These are phyloP conservation scores for Neocucurbitaria cava DNA, from an alignment of 2,329 filamentous ascomycete species.

Conservation along the genomic window DNA sequence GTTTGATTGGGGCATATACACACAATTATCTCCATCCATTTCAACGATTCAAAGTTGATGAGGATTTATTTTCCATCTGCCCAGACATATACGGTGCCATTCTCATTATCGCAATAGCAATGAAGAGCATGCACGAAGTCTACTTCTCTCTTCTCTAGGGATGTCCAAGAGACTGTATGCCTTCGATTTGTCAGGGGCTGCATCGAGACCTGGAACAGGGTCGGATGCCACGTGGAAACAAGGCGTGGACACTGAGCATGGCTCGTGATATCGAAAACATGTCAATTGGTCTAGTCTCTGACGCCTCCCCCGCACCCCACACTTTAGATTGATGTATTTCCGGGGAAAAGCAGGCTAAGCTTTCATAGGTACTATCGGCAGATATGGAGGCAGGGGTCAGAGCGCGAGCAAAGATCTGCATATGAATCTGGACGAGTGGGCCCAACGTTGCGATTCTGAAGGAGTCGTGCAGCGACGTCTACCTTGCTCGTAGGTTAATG, in stretches of 20 bases:
- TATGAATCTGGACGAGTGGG: constrained; percentile 2
- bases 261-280: neutral
- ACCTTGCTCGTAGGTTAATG: neutral
- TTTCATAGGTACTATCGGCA: constrained; percentile 27
- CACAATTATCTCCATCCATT: neutral
- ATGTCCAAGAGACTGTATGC: neutral
- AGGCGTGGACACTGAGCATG: neutral
- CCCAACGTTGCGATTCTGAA: neutral
- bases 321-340: constrained; percentile 16
- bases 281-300: neutral
- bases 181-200: neutral
- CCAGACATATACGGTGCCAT: neutral
- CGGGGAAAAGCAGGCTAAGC: constrained; percentile 23
- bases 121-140: neutral
- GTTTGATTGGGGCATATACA: neutral
- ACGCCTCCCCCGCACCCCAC: constrained; percentile 29
- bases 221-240: constrained; percentile 1
- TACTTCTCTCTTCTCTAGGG: neutral
- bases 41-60: neutral
- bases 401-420: constrained; percentile 13
- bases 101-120: neutral
- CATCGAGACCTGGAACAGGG: neutral
- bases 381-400: constrained; percentile 18
- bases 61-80: neutral
- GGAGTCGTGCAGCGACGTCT: neutral